These are phyloP conservation scores for Isatis lusitanica DNA, from an alignment of 441 rosid genomes.

Conservation along the genomic window DNA sequence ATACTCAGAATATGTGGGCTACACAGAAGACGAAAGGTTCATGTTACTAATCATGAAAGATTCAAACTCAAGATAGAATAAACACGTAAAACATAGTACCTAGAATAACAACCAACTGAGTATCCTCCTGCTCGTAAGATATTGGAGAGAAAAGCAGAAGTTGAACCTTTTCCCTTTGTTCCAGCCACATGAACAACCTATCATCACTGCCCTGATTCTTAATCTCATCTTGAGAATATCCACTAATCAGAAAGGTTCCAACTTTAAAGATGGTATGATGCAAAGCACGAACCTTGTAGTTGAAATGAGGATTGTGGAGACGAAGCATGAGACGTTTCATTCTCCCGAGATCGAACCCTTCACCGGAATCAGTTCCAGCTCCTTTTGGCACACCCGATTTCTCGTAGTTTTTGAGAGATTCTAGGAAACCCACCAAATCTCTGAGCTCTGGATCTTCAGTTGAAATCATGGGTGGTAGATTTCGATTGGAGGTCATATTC, in stretches of 20 bases:
- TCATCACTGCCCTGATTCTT: not conserved
- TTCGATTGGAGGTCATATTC: conserved; percentile 20
- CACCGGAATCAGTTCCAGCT: conserved; percentile 80
- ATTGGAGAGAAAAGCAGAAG: conserved; percentile 77
- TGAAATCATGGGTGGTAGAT: conserved; percentile 12
- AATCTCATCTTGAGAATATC: not conserved
- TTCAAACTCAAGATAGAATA: not conserved
- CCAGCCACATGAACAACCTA: conserved; percentile 83
- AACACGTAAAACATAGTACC: conserved; percentile 38
- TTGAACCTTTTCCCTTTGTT: conserved; percentile 92
- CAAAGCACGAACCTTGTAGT: conserved; percentile 59
- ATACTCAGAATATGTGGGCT: conserved; percentile 80
- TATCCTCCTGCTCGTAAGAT: conserved; percentile 73
- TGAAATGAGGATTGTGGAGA: conserved; percentile 71
- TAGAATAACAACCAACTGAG: conserved; percentile 80
- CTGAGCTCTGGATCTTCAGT: conserved; percentile 53
- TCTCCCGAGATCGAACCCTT: conserved; percentile 79
- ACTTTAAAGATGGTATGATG: not conserved
- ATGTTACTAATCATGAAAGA: conserved; percentile 16
- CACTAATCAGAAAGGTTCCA: not conserved
- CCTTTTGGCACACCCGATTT: conserved; percentile 73
- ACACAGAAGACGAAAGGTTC: conserved; percentile 16
- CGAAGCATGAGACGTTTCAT: conserved; percentile 72
- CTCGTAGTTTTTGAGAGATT: conserved; percentile 84
- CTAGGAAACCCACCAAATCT: conserved; percentile 59